These are phyloP conservation scores for Diaporthe sp. DNA, from an alignment of 2,329 filamentous ascomycete species.

Conservation along the genomic window DNA sequence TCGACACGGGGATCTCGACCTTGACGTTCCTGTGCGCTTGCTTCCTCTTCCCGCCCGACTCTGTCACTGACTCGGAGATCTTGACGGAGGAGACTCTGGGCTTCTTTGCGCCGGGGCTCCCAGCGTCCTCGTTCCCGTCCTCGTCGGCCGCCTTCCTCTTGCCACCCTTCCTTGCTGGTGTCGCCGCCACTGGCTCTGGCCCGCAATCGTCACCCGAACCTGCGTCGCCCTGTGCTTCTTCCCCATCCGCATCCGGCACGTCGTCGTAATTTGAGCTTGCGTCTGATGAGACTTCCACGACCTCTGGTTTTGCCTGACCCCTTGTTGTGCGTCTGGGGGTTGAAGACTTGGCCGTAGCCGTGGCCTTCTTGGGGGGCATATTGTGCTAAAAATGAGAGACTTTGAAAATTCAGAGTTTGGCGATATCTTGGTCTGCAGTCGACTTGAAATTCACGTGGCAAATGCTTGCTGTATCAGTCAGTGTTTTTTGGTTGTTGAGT, in stretches of 20 bases:
- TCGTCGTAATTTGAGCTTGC: slow-evolving; percentile 8
- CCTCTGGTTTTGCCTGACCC: slow-evolving; percentile 28
- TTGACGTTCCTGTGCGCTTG: slow-evolving; percentile 36
- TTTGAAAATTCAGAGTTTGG: too few relatives aligned
- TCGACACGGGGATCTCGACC: slow-evolving; percentile 41
- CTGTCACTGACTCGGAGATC: slow-evolving; percentile 30
- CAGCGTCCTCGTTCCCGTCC: background rate
- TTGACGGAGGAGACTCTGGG: slow-evolving; percentile 44
- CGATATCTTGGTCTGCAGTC: background rate
- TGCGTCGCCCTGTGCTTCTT: slow-evolving; percentile 33
- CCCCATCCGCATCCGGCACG: slow-evolving; percentile 9
- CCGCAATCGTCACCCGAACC: slow-evolving; percentile 15
- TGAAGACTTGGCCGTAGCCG: slow-evolving; percentile 22
- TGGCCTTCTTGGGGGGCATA: slow-evolving; percentile 27
- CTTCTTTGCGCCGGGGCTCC: slow-evolving; percentile 33
- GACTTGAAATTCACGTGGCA: background rate
- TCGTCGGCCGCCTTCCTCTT: slow-evolving; percentile 35
- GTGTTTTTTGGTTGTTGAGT: background rate
- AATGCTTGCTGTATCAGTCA: background rate
- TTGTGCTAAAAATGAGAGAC: background rate
- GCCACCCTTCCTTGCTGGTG: slow-evolving; percentile 29
- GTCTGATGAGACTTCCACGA: slow-evolving; percentile 1
- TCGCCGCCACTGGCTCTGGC: slow-evolving; percentile 13
- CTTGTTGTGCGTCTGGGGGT: slow-evolving; percentile 25
- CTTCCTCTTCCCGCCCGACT: slow-evolving; percentile 39